Conservation (phyloP, 129 eudicot genomes). For the Oenanthe sinensis region DNA sequence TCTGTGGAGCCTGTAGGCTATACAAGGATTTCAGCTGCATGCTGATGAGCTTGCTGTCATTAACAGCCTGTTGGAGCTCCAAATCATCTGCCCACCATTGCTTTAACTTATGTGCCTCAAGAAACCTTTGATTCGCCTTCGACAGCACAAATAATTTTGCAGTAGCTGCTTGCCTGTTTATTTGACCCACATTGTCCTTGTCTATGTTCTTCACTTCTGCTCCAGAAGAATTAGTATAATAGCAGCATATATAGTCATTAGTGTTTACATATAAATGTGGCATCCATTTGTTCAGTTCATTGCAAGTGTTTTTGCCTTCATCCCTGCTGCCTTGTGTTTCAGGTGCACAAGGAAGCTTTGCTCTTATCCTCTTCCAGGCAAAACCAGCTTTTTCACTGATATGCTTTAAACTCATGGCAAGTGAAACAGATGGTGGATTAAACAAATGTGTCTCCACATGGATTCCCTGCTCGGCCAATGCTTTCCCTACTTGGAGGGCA, state of each 20-base stretch:
- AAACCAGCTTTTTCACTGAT: slow-evolving; percentile 69
- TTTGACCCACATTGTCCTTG: slow-evolving; percentile 56
- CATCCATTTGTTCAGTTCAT: slow-evolving; percentile 57
- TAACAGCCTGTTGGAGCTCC: slow-evolving; percentile 67
- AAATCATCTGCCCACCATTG: slow-evolving; percentile 99
- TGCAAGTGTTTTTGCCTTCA: slow-evolving; percentile 4
- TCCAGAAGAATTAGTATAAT: slow-evolving; percentile 55
- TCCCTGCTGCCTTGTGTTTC: slow-evolving; percentile 11
- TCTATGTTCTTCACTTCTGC: slow-evolving; percentile 22
- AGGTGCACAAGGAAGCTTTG: slow-evolving; percentile 47
- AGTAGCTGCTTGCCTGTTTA: slow-evolving; percentile 18
- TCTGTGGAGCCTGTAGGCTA: slow-evolving; percentile 41
- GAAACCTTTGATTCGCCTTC: slow-evolving; percentile 78
- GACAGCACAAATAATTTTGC: slow-evolving; percentile 84
- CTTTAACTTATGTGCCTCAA: slow-evolving; percentile 89
- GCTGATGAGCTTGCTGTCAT: slow-evolving; percentile 71
- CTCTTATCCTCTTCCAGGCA: slow-evolving; percentile 59
- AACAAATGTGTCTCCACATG: slow-evolving; percentile 89
- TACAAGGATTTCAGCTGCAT: slow-evolving; percentile 75
- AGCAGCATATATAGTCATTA: slow-evolving; percentile 84
- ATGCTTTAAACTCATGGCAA: slow-evolving; percentile 65
- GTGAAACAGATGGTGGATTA: slow-evolving; percentile 88
- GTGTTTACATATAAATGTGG: slow-evolving; percentile 91
- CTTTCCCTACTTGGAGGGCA: slow-evolving; percentile 89
- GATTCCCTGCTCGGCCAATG: slow-evolving; percentile 71